phyloP scores from a whole-genome alignment of 2,329 filamentous ascomycete genomes.

The Sporothrix humicola region DNA sequence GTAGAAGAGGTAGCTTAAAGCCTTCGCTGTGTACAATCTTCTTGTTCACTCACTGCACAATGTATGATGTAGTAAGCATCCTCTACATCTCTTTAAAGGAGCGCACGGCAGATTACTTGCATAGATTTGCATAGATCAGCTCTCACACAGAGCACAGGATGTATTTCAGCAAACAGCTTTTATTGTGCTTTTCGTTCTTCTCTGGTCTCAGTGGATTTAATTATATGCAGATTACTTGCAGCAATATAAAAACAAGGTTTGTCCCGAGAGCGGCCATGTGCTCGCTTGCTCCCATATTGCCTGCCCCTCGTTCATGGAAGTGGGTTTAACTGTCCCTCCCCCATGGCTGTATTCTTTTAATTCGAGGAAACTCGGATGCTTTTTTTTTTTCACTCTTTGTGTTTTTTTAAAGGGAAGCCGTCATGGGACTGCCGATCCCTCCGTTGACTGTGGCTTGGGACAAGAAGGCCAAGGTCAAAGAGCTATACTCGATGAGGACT shows the following conservation, averaged over 20 bases:
- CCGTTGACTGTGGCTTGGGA: background rate
- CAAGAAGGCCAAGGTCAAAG: background rate
- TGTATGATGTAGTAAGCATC: too few relatives aligned
- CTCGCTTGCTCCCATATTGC: conserved; percentile 15
- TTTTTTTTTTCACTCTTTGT: background rate
- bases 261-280: conserved; percentile 15
- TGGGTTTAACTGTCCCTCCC: too few relatives aligned
- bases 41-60: too few relatives aligned
- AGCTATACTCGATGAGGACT: background rate
- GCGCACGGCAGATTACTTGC: too few relatives aligned
- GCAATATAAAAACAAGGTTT: conserved; percentile 2
- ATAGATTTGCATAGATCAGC: background rate
- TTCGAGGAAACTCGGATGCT: background rate
- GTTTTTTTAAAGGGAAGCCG: background rate
- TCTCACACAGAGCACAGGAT: background rate
- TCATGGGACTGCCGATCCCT: background rate
- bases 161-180: background rate
- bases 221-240: background rate
- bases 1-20: too few relatives aligned
- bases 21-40: too few relatives aligned
- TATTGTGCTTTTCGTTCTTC: background rate
- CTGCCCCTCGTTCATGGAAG: background rate
- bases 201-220: background rate
- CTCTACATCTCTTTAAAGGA: too few relatives aligned
- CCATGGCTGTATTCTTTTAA: background rate